Conservation (phyloP, 2,329 filamentous ascomycete genomes). For the Neofusicoccum ribis region DNA sequence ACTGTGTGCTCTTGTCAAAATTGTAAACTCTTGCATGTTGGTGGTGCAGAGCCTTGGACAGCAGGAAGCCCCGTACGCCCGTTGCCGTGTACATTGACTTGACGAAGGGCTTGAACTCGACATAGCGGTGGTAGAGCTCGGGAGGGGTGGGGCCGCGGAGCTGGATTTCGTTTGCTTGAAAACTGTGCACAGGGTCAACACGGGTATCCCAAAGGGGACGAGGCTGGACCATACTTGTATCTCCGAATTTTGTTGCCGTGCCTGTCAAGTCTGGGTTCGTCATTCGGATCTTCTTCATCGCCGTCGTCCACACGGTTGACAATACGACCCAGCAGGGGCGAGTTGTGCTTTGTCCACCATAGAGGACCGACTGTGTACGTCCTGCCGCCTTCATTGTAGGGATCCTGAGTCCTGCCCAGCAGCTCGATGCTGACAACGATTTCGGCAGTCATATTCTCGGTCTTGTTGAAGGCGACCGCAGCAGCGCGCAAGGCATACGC, state of each 20-base stretch:
- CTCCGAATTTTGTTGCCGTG: slow-evolving; percentile 58
- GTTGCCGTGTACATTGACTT: slow-evolving; percentile 81
- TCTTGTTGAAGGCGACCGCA: slow-evolving; percentile 61
- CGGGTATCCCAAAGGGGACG: background rate
- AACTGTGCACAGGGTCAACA: slow-evolving; percentile 54
- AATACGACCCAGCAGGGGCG: slow-evolving; percentile 82
- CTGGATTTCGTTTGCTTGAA: slow-evolving; percentile 91
- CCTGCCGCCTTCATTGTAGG: slow-evolving; percentile 63
- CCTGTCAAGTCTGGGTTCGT: background rate
- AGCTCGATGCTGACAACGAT: slow-evolving; percentile 74
- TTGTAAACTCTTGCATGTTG: slow-evolving; percentile 90
- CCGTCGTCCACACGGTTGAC: slow-evolving; percentile 63
- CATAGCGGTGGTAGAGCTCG: slow-evolving; percentile 84
- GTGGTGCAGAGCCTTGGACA: slow-evolving; percentile 85
- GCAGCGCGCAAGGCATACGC: slow-evolving; percentile 75
- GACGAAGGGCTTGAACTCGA: slow-evolving; percentile 89
- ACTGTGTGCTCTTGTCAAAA: slow-evolving; percentile 74
- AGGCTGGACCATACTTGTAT: slow-evolving; percentile 66
- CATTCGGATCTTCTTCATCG: slow-evolving; percentile 32
- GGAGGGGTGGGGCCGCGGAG: slow-evolving; percentile 78
- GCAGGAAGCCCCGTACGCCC: slow-evolving; percentile 74
- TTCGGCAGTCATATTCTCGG: slow-evolving; percentile 67
- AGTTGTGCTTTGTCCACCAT: slow-evolving; percentile 80
- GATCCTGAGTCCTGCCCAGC: slow-evolving; percentile 65
- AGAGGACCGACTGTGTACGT: slow-evolving; percentile 79